Evolutionary conservation across 495 filamentous ascomycete species (phyloP).

Genomic region (Margaritispora aquatica): DNA sequence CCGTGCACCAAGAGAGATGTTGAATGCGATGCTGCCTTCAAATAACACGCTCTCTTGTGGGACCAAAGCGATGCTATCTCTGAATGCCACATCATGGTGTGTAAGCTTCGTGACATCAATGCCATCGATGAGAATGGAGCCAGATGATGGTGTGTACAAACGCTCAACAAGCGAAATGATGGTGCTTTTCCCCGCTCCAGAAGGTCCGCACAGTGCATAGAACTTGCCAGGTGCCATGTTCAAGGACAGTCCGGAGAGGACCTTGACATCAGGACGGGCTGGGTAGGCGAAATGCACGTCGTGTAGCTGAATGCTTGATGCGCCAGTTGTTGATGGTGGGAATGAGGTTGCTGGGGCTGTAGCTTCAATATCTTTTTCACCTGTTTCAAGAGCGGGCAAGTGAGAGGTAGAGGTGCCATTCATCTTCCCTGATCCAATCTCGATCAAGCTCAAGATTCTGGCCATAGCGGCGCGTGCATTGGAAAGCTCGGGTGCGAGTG

Average conservation of each 20-base stretch:
- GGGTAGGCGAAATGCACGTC: conserved; percentile 44
- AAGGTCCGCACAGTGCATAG: conserved; percentile 49
- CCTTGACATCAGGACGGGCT: conserved; percentile 33
- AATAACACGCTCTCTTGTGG: conserved; percentile 43
- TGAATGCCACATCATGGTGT: neutral
- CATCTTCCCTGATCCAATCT: conserved; percentile 20
- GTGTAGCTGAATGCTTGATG: conserved; percentile 13
- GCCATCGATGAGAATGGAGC: conserved; percentile 41
- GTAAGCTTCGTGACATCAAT: conserved; percentile 30
- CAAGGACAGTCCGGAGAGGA: conserved; percentile 34
- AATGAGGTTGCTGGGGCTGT: neutral
- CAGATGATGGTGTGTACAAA: conserved; percentile 38
- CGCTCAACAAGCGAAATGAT: conserved; percentile 40
- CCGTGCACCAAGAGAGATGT: conserved; percentile 36
- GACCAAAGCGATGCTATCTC: conserved; percentile 31
- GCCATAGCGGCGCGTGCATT: conserved; percentile 44
- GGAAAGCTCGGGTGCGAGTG: conserved; percentile 54
- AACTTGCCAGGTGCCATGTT: conserved; percentile 37
- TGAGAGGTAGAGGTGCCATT: neutral
- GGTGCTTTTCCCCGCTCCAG: conserved; percentile 50
- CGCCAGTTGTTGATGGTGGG: neutral
- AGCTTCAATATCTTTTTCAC: neutral
- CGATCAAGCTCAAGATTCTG: conserved; percentile 38
- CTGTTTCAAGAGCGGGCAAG: neutral
- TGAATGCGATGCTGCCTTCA: conserved; percentile 39